phyloP scores from a whole-genome alignment of 2,329 filamentous ascomycete species.

The Pyricularia sp. region DNA sequence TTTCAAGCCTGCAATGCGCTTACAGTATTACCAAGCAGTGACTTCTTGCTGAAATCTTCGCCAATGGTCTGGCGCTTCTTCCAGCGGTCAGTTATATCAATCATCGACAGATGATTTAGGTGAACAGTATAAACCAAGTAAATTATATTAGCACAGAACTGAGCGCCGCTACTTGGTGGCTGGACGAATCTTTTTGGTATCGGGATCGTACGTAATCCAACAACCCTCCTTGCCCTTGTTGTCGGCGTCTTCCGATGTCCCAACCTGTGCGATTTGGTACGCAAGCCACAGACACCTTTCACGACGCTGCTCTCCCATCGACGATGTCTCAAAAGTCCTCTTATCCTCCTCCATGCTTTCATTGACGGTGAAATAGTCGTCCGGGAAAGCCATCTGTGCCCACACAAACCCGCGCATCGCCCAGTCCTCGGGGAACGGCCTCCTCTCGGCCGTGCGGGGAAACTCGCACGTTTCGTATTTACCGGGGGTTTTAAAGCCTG shows the following conservation, averaged over 20 bases:
- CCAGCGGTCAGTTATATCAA: too few species aligned
- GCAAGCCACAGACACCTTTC: too few species aligned
- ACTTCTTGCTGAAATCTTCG: too few species aligned
- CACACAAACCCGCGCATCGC: constrained; percentile 62
- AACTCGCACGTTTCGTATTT: constrained; percentile 33
- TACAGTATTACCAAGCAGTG: too few species aligned
- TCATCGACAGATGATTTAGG: too few species aligned
- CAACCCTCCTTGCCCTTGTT: constrained; percentile 14
- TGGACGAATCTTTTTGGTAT: constrained; percentile 28
- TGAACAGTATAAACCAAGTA: too few species aligned
- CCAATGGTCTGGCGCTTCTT: too few species aligned
- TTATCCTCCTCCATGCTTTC: constrained; percentile 59
- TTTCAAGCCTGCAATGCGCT: too few species aligned
- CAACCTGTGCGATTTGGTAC: constrained; percentile 29
- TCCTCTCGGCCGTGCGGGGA: constrained; percentile 29
- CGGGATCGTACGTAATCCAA: constrained; percentile 36
- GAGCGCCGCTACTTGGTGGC: constrained; percentile 17
- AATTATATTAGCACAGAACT: too few species aligned
- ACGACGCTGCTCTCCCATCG: constrained; percentile 46
- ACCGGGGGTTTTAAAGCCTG: constrained; percentile 12
- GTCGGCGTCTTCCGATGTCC: constrained; percentile 4
- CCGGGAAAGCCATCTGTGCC: constrained; percentile 47
- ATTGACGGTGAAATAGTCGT: constrained; percentile 43
- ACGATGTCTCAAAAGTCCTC: constrained; percentile 52
- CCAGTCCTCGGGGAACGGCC: constrained; percentile 54